Evolutionary conservation across 2,329 filamentous ascomycete species (phyloP).

Genomic region (Monascus ruber): DNA sequence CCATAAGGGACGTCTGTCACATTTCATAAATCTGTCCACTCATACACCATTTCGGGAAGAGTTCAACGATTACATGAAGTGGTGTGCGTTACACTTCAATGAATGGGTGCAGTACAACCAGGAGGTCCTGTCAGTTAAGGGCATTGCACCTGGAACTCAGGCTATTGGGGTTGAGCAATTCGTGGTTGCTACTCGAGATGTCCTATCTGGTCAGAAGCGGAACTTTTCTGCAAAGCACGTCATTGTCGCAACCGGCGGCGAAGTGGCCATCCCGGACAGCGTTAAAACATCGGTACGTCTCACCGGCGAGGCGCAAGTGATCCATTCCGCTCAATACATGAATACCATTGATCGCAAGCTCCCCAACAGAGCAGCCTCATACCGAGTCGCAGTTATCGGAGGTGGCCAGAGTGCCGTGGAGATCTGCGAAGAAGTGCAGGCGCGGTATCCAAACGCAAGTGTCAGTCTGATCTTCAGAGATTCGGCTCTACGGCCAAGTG

Average conservation of each 20-base stretch:
- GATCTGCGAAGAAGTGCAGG: conserved; percentile 82
- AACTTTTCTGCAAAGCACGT: conserved; percentile 5
- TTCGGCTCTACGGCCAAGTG: conserved; percentile 74
- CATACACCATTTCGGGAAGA: conserved; percentile 78
- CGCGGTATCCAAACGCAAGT: conserved; percentile 67
- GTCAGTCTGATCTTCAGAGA: conserved; percentile 72
- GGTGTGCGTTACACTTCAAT: conserved; percentile 75
- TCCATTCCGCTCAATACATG: conserved; percentile 83
- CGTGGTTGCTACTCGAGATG: conserved; percentile 53
- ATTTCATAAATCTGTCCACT: conserved; percentile 83
- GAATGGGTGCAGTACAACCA: conserved; percentile 63
- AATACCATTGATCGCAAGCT: conserved; percentile 26
- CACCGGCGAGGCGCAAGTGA: conserved; percentile 55
- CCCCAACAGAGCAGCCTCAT: conserved; percentile 32
- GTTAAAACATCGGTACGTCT: conserved; percentile 60
- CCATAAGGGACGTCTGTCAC: conserved; percentile 64
- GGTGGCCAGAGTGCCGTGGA: conserved; percentile 89
- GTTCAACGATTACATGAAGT: conserved; percentile 91
- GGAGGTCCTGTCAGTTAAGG: conserved; percentile 62
- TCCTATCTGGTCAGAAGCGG: conserved; percentile 30
- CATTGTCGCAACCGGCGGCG: conserved; percentile 30
- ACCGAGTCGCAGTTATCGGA: conserved; percentile 74
- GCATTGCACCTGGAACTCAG: conserved; percentile 37
- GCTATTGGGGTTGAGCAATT: conserved; percentile 52
- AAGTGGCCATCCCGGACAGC: conserved; percentile 54